Evolutionary conservation across 1,284 basidiomycete species (phyloP).

Genomic region (Veloporphyrellus conicus): DNA sequence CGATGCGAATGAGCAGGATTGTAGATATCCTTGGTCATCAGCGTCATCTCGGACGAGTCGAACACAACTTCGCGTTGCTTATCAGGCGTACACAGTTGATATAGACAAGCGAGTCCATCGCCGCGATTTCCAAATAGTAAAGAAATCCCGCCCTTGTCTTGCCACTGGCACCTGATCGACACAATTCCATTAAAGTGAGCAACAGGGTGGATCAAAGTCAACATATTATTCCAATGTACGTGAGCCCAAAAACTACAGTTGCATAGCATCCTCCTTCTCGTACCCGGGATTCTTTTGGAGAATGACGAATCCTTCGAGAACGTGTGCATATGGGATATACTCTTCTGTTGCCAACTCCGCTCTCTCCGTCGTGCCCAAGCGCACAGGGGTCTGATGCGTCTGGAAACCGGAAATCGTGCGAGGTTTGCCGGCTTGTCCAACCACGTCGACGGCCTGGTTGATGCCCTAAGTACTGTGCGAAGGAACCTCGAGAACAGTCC

Average conservation of each 20-base stretch:
- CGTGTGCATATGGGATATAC: slow-evolving; percentile 85
- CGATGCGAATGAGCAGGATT: too few relatives aligned
- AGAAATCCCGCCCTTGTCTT: too few relatives aligned
- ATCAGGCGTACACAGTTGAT: too few relatives aligned
- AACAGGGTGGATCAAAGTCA: background rate
- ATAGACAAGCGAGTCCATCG: too few relatives aligned
- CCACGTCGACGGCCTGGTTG: slow-evolving; percentile 76
- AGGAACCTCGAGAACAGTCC: background rate
- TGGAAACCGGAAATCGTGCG: slow-evolving; percentile 93
- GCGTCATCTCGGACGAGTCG: too few relatives aligned
- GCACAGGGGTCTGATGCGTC: slow-evolving; percentile 94
- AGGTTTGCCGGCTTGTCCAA: slow-evolving; percentile 89
- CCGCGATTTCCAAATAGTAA: too few relatives aligned
- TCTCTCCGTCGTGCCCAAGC: slow-evolving; percentile 88
- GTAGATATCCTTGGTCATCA: too few relatives aligned
- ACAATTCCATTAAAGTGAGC: too few relatives aligned
- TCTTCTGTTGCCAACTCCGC: slow-evolving; percentile 97
- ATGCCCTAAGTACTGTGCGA: slow-evolving; percentile 2
- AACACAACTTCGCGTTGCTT: too few relatives aligned
- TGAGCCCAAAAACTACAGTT: slow-evolving; percentile 42
- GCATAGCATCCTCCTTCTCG: slow-evolving; percentile 80
- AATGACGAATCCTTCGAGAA: slow-evolving; percentile 87
- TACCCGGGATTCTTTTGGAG: slow-evolving; percentile 84
- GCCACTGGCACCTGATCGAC: too few relatives aligned
- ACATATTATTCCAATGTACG: slow-evolving; percentile 9